Evolutionary conservation across 495 filamentous ascomycete genomes (phyloP).

Genomic region (Copromyces sp.): DNA sequence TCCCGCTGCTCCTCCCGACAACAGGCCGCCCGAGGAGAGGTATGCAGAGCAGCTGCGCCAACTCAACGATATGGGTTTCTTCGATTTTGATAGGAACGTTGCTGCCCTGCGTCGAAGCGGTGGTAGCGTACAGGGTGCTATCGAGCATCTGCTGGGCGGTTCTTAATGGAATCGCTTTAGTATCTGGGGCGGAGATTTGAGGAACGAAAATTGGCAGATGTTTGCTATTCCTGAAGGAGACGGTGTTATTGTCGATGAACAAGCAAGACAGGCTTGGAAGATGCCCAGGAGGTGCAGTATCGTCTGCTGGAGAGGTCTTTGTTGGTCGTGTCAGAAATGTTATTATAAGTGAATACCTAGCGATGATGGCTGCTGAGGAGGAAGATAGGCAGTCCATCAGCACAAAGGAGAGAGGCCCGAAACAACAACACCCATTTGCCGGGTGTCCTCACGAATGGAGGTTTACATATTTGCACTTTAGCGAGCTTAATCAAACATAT

Average conservation of each 20-base stretch:
- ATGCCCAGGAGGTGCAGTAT: neutral
- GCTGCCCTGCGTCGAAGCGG: conserved; percentile 79
- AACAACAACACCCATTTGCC: neutral
- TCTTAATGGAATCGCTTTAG: neutral
- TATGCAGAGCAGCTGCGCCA: conserved; percentile 86
- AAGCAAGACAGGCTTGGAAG: neutral
- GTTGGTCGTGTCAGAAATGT: neutral
- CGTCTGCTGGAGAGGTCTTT: neutral
- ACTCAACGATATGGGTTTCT: conserved; percentile 98
- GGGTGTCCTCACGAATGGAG: neutral
- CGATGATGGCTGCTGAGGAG: neutral
- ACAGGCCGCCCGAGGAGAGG: conserved; percentile 81
- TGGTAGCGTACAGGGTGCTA: conserved; percentile 89
- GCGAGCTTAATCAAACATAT: neutral
- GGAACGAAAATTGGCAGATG: neutral
- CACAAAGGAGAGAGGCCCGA: neutral
- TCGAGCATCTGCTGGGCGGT: conserved; percentile 59
- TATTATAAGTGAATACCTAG: neutral
- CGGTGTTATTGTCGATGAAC: neutral
- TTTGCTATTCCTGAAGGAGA: neutral
- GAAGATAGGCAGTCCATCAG: neutral
- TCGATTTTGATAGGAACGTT: conserved; percentile 89
- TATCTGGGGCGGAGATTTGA: neutral
- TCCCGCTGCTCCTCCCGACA: conserved; percentile 55
- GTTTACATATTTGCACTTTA: neutral